These are phyloP conservation scores for Boletus tomentosulus DNA, from an alignment of 768 basidiomycete species.

Conservation along the genomic window DNA sequence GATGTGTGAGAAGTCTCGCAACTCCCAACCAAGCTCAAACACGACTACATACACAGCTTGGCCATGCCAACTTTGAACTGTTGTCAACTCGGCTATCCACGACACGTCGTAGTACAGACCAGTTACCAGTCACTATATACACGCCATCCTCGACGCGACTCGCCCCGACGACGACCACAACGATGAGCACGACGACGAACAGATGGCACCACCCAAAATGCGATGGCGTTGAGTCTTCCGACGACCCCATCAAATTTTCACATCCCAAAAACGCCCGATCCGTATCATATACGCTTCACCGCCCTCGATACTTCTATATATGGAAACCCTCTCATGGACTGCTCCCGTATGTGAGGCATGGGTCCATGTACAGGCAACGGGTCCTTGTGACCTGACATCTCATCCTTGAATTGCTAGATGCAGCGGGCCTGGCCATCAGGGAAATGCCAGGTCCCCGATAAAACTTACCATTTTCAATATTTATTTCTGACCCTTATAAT, in stretches of 20 bases:
- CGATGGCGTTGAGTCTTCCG: conserved; percentile 21
- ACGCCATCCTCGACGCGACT: neutral
- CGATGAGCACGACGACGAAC: neutral
- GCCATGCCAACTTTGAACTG: neutral
- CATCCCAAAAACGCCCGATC: conserved; percentile 21
- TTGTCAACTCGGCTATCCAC: conserved; percentile 10
- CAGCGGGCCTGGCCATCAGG: too few relatives aligned
- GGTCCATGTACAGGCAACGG: too few relatives aligned
- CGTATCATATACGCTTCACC: conserved; percentile 7
- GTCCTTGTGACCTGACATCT: too few relatives aligned
- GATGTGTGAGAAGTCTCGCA: conserved; percentile 31
- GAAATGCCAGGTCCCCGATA: too few relatives aligned
- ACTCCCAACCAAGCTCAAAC: conserved; percentile 32
- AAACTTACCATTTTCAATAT: too few relatives aligned
- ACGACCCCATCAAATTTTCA: conserved; percentile 17
- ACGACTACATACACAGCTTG: conserved; percentile 30
- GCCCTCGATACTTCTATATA: conserved; percentile 21
- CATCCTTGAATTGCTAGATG: too few relatives aligned
- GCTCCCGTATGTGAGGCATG: neutral
- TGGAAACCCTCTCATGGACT: too few relatives aligned
- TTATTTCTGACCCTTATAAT: too few relatives aligned
- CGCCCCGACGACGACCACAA: neutral
- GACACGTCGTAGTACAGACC: neutral
- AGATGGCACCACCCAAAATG: neutral
- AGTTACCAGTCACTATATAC: neutral